These are phyloP conservation scores for Euphorbia corollata DNA, from an alignment of 441 rosid species.

Conservation along the genomic window DNA sequence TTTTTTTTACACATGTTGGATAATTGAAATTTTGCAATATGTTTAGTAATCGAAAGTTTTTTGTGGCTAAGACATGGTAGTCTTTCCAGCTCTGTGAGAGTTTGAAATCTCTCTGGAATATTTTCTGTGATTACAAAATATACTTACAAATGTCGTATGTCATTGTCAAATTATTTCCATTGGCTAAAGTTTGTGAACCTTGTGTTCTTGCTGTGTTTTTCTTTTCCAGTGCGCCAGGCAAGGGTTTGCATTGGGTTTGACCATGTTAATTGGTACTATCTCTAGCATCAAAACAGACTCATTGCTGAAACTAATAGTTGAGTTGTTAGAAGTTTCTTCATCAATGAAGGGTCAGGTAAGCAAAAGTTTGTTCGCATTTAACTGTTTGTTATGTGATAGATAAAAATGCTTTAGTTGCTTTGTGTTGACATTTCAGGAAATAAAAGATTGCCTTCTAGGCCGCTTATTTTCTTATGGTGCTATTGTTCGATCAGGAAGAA, in stretches of 20 bases:
- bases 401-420: slow-evolving; percentile 20
- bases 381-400: slow-evolving; percentile 15
- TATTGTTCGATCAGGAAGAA: slow-evolving; percentile 66
- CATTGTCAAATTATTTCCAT: background rate
- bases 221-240: slow-evolving; percentile 81
- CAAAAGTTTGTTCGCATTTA: slow-evolving; percentile 13
- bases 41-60: too few species aligned
- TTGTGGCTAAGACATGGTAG: background rate
- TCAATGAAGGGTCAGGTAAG: slow-evolving; percentile 85
- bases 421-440: too few species aligned
- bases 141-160: background rate
- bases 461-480: slow-evolving; percentile 73
- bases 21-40: too few species aligned
- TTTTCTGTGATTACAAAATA: background rate
- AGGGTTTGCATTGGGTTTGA: slow-evolving; percentile 81
- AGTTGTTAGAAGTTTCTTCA: slow-evolving; percentile 67
- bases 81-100: background rate
- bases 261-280: slow-evolving; percentile 44
- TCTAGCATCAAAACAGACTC: slow-evolving; percentile 58
- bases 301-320: slow-evolving; percentile 58
- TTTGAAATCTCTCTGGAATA: background rate
- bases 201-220: slow-evolving; percentile 12
- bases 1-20: background rate
- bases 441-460: too few species aligned
- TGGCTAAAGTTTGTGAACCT: slow-evolving; percentile 7